These are phyloP conservation scores for Ramalina peruviana DNA, from an alignment of 495 filamentous ascomycete genomes.

Conservation along the genomic window DNA sequence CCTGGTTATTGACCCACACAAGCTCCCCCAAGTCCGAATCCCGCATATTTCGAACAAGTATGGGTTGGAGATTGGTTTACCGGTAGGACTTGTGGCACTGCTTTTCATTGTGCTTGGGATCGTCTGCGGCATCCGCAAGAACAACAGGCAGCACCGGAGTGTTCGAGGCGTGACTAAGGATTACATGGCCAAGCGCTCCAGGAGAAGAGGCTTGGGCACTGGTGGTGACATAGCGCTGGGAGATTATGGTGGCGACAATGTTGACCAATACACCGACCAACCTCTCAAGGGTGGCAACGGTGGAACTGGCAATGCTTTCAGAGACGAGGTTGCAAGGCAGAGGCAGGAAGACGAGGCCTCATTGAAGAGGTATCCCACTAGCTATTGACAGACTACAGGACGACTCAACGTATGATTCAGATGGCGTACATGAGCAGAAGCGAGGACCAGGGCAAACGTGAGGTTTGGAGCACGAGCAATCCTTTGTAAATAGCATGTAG, in stretches of 20 bases:
- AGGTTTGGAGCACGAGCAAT: too few relatives aligned
- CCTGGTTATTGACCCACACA: constrained; percentile 8
- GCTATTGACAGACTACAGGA: neutral
- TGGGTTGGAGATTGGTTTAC: constrained; percentile 11
- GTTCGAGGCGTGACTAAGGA: constrained; percentile 5
- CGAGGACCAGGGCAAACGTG: too few relatives aligned
- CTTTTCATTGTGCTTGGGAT: constrained; percentile 9
- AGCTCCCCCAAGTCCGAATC: constrained; percentile 4
- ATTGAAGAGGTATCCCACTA: constrained; percentile 4
- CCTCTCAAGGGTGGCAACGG: constrained; percentile 2
- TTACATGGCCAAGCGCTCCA: constrained; percentile 13
- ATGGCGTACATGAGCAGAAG: too few relatives aligned
- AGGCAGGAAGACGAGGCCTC: constrained; percentile 7
- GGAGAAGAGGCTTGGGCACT: constrained; percentile 6
- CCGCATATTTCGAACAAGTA: constrained; percentile 5
- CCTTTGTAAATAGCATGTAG: too few relatives aligned
- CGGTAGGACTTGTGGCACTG: constrained; percentile 9
- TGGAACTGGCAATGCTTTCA: constrained; percentile 11
- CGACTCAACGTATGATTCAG: too few relatives aligned
- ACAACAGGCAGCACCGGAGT: constrained; percentile 2
- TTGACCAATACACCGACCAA: constrained; percentile 6
- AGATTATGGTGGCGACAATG: constrained; percentile 3
- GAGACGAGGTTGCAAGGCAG: constrained; percentile 12
- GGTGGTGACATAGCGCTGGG: constrained; percentile 8
- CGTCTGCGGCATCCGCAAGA: constrained; percentile 10